These are phyloP conservation scores for Penicillium arizonense DNA, from an alignment of 495 filamentous ascomycete species.

Conservation along the genomic window DNA sequence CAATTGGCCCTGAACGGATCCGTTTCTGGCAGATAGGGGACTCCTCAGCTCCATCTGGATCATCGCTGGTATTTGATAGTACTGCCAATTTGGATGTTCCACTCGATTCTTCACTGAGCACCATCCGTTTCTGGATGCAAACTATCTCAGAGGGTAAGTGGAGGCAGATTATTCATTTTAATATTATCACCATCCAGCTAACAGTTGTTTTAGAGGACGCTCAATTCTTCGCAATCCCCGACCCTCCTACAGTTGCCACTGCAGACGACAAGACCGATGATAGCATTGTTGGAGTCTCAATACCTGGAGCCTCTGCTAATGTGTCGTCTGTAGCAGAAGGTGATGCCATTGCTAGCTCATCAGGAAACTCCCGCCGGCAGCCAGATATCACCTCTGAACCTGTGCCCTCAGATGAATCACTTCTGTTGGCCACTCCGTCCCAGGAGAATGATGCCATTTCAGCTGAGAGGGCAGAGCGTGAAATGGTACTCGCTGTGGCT, in stretches of 20 bases:
- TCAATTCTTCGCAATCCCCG: slow-evolving; percentile 43
- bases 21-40: slow-evolving; percentile 47
- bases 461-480: slow-evolving; percentile 16
- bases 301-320: slow-evolving; percentile 23
- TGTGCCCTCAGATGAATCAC: background rate
- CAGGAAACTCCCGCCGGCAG: slow-evolving; percentile 11
- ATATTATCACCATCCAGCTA: background rate
- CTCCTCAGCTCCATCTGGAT: slow-evolving; percentile 32
- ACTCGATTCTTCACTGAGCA: slow-evolving; percentile 26
- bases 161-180: background rate
- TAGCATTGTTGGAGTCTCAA: slow-evolving; percentile 26
- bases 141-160: slow-evolving; percentile 38
- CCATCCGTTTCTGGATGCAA: slow-evolving; percentile 45
- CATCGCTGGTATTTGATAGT: slow-evolving; percentile 37
- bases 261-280: slow-evolving; percentile 38
- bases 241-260: slow-evolving; percentile 26
- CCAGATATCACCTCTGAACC: background rate
- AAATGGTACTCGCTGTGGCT: slow-evolving; percentile 23
- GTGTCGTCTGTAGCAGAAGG: slow-evolving; percentile 15
- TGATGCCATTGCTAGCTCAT: slow-evolving; percentile 36
- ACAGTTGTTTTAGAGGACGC: slow-evolving; percentile 28
- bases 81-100: slow-evolving; percentile 35
- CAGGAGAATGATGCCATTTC: slow-evolving; percentile 10
- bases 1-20: slow-evolving; percentile 32
- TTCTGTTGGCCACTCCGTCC: slow-evolving; percentile 6